A percentile compares a stretch with the other conserved stretches of the same genome.
Evolutionary conservation across 345 rosid species (phyloP).

Genomic region (Rhizophora apiculata): DNA sequence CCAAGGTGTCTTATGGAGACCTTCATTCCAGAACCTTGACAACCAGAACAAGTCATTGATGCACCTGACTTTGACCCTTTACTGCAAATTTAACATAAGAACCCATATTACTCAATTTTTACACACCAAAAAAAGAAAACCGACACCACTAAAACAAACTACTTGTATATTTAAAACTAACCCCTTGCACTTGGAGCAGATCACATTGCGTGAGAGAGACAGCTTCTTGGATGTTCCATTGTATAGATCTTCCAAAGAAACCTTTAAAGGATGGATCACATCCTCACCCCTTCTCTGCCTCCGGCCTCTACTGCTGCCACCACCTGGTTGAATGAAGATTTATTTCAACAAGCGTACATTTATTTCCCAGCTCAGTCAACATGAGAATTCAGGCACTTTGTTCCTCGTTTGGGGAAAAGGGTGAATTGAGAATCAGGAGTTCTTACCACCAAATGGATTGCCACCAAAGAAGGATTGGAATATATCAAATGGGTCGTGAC

Average conservation of each 20-base stretch:
- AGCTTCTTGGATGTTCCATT: constrained; percentile 84
- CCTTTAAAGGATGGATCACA: constrained; percentile 83
- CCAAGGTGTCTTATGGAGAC: constrained; percentile 42
- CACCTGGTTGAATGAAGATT: constrained; percentile 22
- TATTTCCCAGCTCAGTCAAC: background rate
- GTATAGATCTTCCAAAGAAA: constrained; percentile 78
- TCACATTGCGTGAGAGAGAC: constrained; percentile 64
- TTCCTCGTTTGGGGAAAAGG: background rate
- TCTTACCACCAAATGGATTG: constrained; percentile 64
- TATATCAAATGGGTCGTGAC: constrained; percentile 74
- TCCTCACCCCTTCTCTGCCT: constrained; percentile 94
- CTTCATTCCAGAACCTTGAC: constrained; percentile 43
- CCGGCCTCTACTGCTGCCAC: constrained; percentile 80
- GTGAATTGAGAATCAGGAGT: background rate
- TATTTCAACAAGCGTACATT: background rate
- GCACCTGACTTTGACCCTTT: constrained; percentile 42
- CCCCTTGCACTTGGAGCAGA: constrained; percentile 95
- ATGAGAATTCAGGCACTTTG: too few relatives aligned
- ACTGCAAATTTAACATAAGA: constrained; percentile 10
- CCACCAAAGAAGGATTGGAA: constrained; percentile 79
- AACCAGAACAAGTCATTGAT: constrained; percentile 36
- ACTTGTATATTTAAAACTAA: constrained; percentile 15
- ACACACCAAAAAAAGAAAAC: background rate
- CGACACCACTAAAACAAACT: background rate
- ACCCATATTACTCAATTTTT: background rate